Evolutionary conservation across 768 basidiomycete genomes (phyloP).

Genomic region (Hericium erinaceus): DNA sequence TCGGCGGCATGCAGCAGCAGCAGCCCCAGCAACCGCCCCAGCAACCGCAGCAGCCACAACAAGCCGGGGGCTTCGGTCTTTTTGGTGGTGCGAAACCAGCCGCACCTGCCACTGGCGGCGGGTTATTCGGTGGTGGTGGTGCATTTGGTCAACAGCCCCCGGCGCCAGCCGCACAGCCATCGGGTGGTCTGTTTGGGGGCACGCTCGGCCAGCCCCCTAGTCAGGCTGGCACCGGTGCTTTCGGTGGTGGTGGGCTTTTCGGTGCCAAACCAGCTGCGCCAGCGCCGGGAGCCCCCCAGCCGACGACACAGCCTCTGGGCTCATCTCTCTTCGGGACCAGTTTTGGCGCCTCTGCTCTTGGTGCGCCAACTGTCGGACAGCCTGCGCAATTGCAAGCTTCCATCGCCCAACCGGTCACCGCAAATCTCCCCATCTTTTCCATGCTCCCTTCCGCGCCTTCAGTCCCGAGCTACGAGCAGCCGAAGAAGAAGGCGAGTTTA

Average conservation of each 20-base stretch:
- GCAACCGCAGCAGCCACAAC: conserved; percentile 11
- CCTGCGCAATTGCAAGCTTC: conserved; percentile 67
- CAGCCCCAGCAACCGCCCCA: conserved; percentile 10
- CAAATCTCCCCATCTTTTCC: conserved; percentile 63
- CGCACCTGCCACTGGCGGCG: conserved; percentile 20
- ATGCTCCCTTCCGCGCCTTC: conserved; percentile 68
- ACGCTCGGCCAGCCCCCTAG: conserved; percentile 35
- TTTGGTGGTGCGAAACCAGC: conserved; percentile 26
- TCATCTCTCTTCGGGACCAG: conserved; percentile 24
- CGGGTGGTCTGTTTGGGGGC: conserved; percentile 40
- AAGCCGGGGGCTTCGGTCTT: conserved; percentile 16
- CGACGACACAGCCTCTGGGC: conserved; percentile 26
- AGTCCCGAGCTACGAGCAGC: conserved; percentile 47
- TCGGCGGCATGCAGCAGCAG: conserved; percentile 9
- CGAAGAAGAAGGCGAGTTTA: conserved; percentile 70
- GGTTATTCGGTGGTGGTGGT: conserved; percentile 38
- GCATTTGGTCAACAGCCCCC: conserved; percentile 34
- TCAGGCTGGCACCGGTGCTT: conserved; percentile 29
- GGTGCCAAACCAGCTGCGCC: conserved; percentile 43
- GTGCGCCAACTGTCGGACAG: conserved; percentile 24
- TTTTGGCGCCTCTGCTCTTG: conserved; percentile 35
- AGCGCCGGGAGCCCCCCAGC: conserved; percentile 33
- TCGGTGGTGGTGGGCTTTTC: conserved; percentile 41
- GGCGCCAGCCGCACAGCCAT: conserved; percentile 9
- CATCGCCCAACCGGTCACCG: conserved; percentile 76